Evolutionary conservation across 2,329 filamentous ascomycete species (phyloP).

Genomic region (Ustulina deusta): DNA sequence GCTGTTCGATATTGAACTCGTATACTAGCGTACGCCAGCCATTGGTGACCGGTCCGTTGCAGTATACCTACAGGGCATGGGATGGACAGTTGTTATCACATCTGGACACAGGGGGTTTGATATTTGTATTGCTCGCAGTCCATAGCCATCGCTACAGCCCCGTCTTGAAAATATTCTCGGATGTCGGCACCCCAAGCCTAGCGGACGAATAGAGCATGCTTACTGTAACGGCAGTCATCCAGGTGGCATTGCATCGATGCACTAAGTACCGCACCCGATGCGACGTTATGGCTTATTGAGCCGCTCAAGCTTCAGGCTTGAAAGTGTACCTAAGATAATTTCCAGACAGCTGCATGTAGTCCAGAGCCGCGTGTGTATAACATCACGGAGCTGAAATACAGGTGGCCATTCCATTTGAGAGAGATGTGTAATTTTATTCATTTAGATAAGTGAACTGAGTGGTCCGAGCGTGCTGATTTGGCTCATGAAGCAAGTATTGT

Average conservation of each 20-base stretch:
- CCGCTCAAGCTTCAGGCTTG: slow-evolving; percentile 1
- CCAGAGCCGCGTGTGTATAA: not conserved
- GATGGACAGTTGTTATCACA: slow-evolving; percentile 12
- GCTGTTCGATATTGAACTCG: not conserved
- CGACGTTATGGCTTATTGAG: not conserved
- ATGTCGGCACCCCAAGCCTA: slow-evolving; percentile 17
- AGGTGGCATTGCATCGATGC: slow-evolving; percentile 15
- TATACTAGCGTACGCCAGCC: slow-evolving; percentile 1
- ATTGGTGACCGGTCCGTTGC: slow-evolving; percentile 11
- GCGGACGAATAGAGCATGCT: slow-evolving; percentile 18
- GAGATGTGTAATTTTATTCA: slow-evolving; percentile 5
- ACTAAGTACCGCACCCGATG: not conserved
- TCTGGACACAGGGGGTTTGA: not conserved
- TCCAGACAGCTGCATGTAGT: not conserved
- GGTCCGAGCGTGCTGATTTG: slow-evolving; percentile 8
- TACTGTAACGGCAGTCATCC: slow-evolving; percentile 26
- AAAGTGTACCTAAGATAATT: not conserved
- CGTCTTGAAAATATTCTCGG: not conserved
- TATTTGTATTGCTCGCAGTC: slow-evolving; percentile 25
- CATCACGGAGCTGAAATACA: not conserved
- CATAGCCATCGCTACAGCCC: not conserved
- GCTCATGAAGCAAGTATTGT: not conserved
- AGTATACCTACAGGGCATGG: not conserved
- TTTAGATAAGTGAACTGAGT: not conserved
- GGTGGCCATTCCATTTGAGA: not conserved